phyloP scores from a whole-genome alignment of 1,284 basidiomycete genomes.

The Amylostereum chailletii region DNA sequence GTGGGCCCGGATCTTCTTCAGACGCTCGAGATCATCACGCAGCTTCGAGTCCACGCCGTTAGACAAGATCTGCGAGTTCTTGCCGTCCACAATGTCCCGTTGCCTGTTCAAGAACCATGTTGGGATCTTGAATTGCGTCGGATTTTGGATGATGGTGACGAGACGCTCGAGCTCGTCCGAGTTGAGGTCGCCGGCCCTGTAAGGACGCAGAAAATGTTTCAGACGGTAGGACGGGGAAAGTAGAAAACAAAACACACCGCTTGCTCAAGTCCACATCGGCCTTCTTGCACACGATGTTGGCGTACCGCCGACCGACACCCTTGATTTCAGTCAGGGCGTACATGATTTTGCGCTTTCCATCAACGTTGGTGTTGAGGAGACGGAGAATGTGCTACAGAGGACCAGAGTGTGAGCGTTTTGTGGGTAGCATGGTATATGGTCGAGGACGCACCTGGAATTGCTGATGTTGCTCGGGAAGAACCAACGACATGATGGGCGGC shows the following conservation, averaged over 20 bases:
- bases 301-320: slow-evolving; percentile 98
- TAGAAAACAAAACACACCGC: slow-evolving; percentile 57
- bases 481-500: slow-evolving; percentile 71
- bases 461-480: slow-evolving; percentile 86
- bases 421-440: neutral
- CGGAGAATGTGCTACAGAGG: slow-evolving; percentile 83
- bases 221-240: neutral
- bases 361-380: slow-evolving; percentile 99
- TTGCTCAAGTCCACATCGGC: slow-evolving; percentile 99
- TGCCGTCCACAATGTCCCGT: slow-evolving; percentile 96
- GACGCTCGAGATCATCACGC: slow-evolving; percentile 95
- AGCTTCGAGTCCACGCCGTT: slow-evolving; percentile 98
- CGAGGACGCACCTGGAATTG: slow-evolving; percentile 73
- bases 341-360: slow-evolving; percentile 98
- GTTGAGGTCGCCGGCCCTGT: slow-evolving; percentile 88
- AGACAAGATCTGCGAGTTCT: slow-evolving; percentile 93
- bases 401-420: neutral
- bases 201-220: neutral
- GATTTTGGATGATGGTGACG: slow-evolving; percentile 99
- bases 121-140: slow-evolving; percentile 99
- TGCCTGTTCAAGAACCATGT: slow-evolving; percentile 99
- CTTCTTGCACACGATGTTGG: slow-evolving; percentile 99
- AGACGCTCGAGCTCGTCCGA: slow-evolving; percentile 97
- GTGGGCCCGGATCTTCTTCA: slow-evolving; percentile 99
- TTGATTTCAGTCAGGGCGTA: slow-evolving; percentile 98